A percentile compares a stretch with the other conserved stretches of the same genome.
Evolutionary conservation across 805 yeast genomes (phyloP).

Genomic region (Limtongozyma cylindracea): DNA sequence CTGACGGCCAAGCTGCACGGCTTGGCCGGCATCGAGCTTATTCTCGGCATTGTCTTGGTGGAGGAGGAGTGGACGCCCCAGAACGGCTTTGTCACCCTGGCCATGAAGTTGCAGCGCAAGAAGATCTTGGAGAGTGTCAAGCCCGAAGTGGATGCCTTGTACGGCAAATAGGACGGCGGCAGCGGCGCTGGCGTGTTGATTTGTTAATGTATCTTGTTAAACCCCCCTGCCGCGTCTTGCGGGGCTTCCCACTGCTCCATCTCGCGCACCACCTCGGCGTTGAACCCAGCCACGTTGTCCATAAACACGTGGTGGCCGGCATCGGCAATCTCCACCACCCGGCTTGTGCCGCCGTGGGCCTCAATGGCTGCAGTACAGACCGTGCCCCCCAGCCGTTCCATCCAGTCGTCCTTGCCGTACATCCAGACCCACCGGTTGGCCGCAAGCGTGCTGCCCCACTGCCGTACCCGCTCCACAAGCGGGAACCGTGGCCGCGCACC

Average conservation of each 20-base stretch:
- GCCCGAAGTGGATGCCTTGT: constrained; percentile 42
- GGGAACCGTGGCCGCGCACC: constrained; percentile 83
- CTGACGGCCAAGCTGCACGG: constrained; percentile 66
- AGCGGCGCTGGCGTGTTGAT: too few species aligned
- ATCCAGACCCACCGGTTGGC: constrained; percentile 61
- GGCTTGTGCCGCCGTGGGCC: constrained; percentile 2
- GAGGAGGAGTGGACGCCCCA: constrained; percentile 98
- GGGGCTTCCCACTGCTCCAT: constrained; percentile 16
- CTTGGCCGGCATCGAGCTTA: constrained; percentile 61
- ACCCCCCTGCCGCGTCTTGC: too few species aligned
- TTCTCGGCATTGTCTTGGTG: constrained; percentile 51
- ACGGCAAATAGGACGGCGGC: too few species aligned
- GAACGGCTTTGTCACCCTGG: constrained; percentile 80
- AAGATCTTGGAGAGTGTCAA: constrained; percentile 53
- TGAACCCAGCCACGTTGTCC: constrained; percentile 33
- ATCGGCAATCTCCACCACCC: constrained; percentile 13
- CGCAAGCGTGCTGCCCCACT: constrained; percentile 14
- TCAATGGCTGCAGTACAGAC: constrained; percentile 11
- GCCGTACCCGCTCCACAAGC: constrained; percentile 20
- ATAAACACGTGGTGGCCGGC: constrained; percentile 66
- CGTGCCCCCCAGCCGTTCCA: constrained; percentile 25
- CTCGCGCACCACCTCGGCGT: constrained; percentile 20
- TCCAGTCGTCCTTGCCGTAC: constrained; percentile 60
- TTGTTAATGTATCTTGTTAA: too few species aligned
- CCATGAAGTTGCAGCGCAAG: constrained; percentile 89